Percentiles rank a stretch among this genome's conserved stretches.
phyloP scores from a whole-genome alignment of 2,329 filamentous ascomycete species.

The Ilyonectria destructans region DNA sequence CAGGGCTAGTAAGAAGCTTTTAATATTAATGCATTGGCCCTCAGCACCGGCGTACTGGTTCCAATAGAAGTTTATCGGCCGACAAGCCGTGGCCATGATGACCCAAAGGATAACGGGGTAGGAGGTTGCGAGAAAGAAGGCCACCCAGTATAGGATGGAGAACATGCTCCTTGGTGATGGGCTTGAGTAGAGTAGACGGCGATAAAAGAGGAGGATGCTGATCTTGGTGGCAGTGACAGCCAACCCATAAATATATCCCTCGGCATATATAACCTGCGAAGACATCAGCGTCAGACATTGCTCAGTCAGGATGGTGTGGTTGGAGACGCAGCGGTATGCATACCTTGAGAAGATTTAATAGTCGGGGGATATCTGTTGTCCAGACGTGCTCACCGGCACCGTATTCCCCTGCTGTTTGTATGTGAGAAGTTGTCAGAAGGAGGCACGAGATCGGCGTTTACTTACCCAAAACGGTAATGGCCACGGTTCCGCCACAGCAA shows the following conservation, averaged over 20 bases:
- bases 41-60: conserved; percentile 29
- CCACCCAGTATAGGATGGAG: conserved; percentile 22
- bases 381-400: conserved; percentile 33
- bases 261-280: conserved; percentile 18
- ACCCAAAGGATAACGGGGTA: conserved; percentile 27
- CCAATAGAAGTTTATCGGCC: conserved; percentile 32
- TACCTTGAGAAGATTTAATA: conserved; percentile 32
- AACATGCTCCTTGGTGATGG: neutral
- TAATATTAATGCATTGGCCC: conserved; percentile 30
- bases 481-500: conserved; percentile 20
- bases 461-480: conserved; percentile 12
- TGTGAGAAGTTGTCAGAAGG: neutral
- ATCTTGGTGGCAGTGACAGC: conserved; percentile 30
- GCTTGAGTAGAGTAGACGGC: conserved; percentile 26
- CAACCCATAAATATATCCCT: conserved; percentile 28
- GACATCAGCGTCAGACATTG: neutral
- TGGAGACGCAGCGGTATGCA: neutral
- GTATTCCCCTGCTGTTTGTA: conserved; percentile 15
- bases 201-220: conserved; percentile 33
- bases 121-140: conserved; percentile 2
- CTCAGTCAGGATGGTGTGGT: neutral
- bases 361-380: conserved; percentile 6
- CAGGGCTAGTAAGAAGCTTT: conserved; percentile 20
- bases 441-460: neutral
- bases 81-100: conserved; percentile 26